These are phyloP conservation scores for Euphorbia schlechtendalii DNA, from an alignment of 441 rosid species.

Conservation along the genomic window DNA sequence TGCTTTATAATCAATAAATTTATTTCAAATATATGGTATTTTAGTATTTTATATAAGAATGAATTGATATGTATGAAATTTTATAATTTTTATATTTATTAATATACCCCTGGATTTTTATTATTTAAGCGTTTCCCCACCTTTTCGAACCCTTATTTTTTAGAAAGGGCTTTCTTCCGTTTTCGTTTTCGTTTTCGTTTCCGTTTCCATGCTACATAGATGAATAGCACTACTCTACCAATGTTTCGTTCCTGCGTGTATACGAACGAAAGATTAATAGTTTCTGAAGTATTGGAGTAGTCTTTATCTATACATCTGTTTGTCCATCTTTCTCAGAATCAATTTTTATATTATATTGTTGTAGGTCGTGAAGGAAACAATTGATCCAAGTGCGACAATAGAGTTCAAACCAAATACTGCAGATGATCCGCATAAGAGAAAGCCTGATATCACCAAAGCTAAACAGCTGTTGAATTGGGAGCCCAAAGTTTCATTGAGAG, in stretches of 20 bases:
- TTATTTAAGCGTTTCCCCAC: too few relatives aligned
- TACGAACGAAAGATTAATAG: background rate
- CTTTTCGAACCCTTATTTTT: too few relatives aligned
- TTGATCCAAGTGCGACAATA: constrained; percentile 88
- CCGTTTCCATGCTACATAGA: too few relatives aligned
- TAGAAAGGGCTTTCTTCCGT: too few relatives aligned
- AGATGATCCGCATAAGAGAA: constrained; percentile 93
- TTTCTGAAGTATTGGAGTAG: background rate
- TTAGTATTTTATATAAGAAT: too few relatives aligned
- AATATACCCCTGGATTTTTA: too few relatives aligned
- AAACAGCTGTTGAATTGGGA: constrained; percentile 88
- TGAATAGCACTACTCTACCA: background rate
- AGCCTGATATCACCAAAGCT: constrained; percentile 91
- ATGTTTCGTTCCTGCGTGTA: background rate
- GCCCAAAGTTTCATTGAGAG: constrained; percentile 72
- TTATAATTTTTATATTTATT: too few relatives aligned
- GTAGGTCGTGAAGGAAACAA: constrained; percentile 83
- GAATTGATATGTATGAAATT: too few relatives aligned
- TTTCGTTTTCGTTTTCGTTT: too few relatives aligned
- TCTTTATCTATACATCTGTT: too few relatives aligned
- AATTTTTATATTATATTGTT: background rate
- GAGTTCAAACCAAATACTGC: constrained; percentile 88
- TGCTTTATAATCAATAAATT: too few relatives aligned
- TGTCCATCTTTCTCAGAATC: background rate
- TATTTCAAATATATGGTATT: too few relatives aligned